Conservation (phyloP, 257 asterid species). For the Przewalskia tangutica region DNA sequence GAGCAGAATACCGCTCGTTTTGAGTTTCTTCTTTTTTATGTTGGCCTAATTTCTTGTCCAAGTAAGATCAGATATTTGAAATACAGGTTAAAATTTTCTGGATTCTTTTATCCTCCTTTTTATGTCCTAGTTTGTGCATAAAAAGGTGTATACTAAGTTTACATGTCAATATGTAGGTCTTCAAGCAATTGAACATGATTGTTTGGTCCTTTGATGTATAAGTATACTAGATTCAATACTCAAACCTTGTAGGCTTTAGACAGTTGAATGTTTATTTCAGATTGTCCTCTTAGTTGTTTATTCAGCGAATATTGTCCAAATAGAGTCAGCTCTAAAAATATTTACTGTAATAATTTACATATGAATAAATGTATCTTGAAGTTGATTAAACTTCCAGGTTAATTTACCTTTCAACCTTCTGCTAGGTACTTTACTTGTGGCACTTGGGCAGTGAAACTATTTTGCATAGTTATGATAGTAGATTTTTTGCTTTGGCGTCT, state of each 20-base stretch:
- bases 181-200: neutral
- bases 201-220: neutral
- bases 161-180: neutral
- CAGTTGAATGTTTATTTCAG: neutral
- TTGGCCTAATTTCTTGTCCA: neutral
- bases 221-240: no score
- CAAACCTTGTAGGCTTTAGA: neutral
- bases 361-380: neutral
- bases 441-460: conserved; percentile 92
- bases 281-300: neutral
- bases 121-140: neutral
- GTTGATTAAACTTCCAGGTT: neutral
- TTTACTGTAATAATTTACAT: neutral
- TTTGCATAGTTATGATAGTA: conserved; percentile 73
- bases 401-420: neutral
- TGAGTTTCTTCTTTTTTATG: neutral
- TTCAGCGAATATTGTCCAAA: neutral
- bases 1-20: neutral
- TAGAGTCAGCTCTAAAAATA: neutral
- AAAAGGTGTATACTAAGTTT: neutral
- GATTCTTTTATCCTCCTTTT: neutral
- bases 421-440: conserved; percentile 77
- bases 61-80: neutral
- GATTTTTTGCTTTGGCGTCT: conserved; percentile 60
- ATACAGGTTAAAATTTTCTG: neutral